phyloP scores from a whole-genome alignment of 208 protist genomes.

The Borovskyia barvae region DNA sequence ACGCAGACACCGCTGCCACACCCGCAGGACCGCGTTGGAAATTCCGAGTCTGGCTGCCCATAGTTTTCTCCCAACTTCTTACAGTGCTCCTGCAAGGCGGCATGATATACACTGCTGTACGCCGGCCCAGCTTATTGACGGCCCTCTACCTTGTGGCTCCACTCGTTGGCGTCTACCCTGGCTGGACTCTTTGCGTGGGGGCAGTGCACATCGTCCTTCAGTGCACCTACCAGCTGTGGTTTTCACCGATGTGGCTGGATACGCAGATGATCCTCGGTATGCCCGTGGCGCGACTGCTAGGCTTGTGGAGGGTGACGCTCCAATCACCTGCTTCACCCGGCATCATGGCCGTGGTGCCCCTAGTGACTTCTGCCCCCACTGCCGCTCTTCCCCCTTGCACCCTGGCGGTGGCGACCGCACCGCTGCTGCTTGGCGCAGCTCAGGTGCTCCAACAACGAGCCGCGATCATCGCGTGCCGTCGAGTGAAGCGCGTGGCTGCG shows the following conservation, averaged over 20 bases:
- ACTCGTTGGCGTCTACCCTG: slow-evolving; percentile 5
- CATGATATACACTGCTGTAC: slow-evolving; percentile 14
- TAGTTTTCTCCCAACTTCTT: too few species aligned
- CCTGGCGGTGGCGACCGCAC: slow-evolving; percentile 13
- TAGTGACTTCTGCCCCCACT: not conserved
- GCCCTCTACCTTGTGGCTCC: slow-evolving; percentile 18
- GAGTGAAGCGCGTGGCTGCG: not conserved
- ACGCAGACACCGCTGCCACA: too few species aligned
- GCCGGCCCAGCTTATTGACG: slow-evolving; percentile 13
- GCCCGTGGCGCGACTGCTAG: slow-evolving; percentile 13
- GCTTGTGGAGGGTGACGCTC: slow-evolving; percentile 7
- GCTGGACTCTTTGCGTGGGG: slow-evolving; percentile 9
- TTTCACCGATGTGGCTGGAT: slow-evolving; percentile 15
- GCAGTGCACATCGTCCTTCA: slow-evolving; percentile 20
- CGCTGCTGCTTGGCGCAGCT: slow-evolving; percentile 9
- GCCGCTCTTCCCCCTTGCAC: slow-evolving; percentile 5
- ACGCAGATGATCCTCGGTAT: slow-evolving; percentile 11
- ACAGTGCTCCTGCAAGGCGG: slow-evolving; percentile 2
- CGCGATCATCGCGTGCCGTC: not conserved
- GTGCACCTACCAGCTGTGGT: slow-evolving; percentile 27
- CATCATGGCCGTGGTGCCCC: not conserved
- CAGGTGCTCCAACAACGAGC: slow-evolving; percentile 14
- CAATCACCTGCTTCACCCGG: too few species aligned
- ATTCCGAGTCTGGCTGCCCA: too few species aligned
- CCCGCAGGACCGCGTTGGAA: too few species aligned